Conservation (phyloP, 805 yeast genomes). For the Maudiozyma bulderi region DNA sequence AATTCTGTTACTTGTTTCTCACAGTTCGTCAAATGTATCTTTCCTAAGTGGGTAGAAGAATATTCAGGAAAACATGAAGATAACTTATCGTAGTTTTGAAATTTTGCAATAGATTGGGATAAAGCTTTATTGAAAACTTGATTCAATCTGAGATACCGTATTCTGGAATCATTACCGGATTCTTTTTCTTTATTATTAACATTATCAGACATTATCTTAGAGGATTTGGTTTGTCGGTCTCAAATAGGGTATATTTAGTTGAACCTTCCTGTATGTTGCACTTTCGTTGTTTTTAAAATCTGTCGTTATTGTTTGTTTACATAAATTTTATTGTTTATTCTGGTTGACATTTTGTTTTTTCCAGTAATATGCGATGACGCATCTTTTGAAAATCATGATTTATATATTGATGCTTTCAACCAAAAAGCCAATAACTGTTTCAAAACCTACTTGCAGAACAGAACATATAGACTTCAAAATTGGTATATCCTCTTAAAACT, state of each 20-base stretch:
- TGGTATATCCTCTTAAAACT: too few relatives aligned
- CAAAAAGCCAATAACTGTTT: too few relatives aligned
- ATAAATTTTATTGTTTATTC: too few relatives aligned
- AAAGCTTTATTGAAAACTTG: conserved; percentile 46
- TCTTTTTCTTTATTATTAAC: neutral
- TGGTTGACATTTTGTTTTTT: neutral
- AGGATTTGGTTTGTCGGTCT: neutral
- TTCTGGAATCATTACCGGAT: conserved; percentile 7
- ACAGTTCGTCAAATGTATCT: conserved; percentile 37
- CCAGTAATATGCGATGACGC: neutral
- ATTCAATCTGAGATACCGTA: conserved; percentile 41
- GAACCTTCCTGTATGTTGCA: too few relatives aligned
- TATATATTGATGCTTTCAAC: too few relatives aligned
- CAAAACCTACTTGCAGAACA: too few relatives aligned
- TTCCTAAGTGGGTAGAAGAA: conserved; percentile 38
- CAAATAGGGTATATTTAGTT: neutral
- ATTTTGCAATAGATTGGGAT: conserved; percentile 39
- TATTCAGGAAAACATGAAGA: conserved; percentile 46
- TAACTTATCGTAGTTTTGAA: conserved; percentile 42
- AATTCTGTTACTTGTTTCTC: conserved; percentile 42
- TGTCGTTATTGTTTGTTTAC: too few relatives aligned
- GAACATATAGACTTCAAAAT: too few relatives aligned
- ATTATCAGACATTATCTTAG: neutral
- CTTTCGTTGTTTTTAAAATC: too few relatives aligned
- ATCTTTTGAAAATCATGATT: neutral